phyloP scores from a whole-genome alignment of 805 yeast genomes.

The Wickerhamiella brachini region DNA sequence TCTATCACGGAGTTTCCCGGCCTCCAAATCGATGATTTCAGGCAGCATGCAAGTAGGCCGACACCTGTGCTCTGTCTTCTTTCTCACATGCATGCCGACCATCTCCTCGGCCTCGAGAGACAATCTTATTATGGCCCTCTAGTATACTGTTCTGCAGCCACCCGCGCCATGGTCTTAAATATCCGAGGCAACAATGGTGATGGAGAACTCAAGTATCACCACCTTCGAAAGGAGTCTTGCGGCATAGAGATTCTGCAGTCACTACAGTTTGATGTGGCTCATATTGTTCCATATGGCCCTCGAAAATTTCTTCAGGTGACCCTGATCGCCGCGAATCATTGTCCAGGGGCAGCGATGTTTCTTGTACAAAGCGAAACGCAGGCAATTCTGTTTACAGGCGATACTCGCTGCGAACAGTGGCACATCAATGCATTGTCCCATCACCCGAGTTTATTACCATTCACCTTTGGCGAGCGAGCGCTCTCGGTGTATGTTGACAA shows the following conservation, averaged over 20 bases:
- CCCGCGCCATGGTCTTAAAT: slow-evolving; percentile 21
- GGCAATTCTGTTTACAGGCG: slow-evolving; percentile 42
- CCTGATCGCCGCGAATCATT: slow-evolving; percentile 39
- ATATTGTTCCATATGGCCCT: slow-evolving; percentile 9
- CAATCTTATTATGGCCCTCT: slow-evolving; percentile 26
- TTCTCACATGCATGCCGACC: slow-evolving; percentile 45
- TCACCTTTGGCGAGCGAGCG: slow-evolving; percentile 21
- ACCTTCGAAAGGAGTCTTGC: slow-evolving; percentile 14
- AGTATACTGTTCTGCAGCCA: slow-evolving; percentile 36
- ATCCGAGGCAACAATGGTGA: slow-evolving; percentile 12
- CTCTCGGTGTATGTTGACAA: slow-evolving; percentile 42
- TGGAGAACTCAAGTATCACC: slow-evolving; percentile 16
- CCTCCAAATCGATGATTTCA: slow-evolving; percentile 28
- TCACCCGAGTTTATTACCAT: slow-evolving; percentile 33
- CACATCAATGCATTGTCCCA: slow-evolving; percentile 30
- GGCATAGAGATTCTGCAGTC: slow-evolving; percentile 15
- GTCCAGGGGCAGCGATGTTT: slow-evolving; percentile 47
- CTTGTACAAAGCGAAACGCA: slow-evolving; percentile 27
- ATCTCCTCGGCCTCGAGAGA: slow-evolving; percentile 34
- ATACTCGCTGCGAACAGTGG: slow-evolving; percentile 42
- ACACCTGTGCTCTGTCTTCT: slow-evolving; percentile 25
- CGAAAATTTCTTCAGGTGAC: slow-evolving; percentile 25
- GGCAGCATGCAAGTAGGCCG: slow-evolving; percentile 8
- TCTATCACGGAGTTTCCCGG: slow-evolving; percentile 35
- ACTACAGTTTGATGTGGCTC: slow-evolving; percentile 10